Percentiles rank a stretch among this genome's conserved stretches.
phyloP scores from a whole-genome alignment of 805 yeast genomes.

The Komagataella kurtzmanii region DNA sequence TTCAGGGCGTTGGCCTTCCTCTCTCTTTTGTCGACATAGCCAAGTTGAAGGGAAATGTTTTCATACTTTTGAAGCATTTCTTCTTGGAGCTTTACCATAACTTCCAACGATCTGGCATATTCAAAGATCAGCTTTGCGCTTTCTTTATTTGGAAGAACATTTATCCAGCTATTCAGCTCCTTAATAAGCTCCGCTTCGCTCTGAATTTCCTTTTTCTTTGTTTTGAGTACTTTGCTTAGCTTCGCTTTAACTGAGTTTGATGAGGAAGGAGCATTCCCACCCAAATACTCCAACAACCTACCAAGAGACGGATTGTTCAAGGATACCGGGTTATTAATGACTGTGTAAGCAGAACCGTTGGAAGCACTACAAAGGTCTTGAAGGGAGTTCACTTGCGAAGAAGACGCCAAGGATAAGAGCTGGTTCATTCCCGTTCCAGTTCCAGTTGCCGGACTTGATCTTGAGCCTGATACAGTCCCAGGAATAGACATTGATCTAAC shows the following conservation, averaged over 20 bases:
- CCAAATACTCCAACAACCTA: conserved; percentile 1
- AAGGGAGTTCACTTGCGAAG: background rate
- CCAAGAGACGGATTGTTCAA: background rate
- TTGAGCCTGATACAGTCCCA: background rate
- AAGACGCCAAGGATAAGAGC: background rate
- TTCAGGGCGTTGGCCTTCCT: conserved; percentile 27
- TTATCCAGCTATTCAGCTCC: conserved; percentile 29
- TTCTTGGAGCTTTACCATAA: conserved; percentile 22
- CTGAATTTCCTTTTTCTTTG: conserved; percentile 22
- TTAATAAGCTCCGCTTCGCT: conserved; percentile 23
- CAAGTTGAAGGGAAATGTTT: conserved; percentile 26
- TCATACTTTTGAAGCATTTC: conserved; percentile 28
- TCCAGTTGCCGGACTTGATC: background rate
- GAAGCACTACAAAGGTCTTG: background rate
- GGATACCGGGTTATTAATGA: background rate
- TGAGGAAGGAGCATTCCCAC: conserved; percentile 7
- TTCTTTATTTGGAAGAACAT: conserved; percentile 23
- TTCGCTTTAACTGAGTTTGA: conserved; percentile 19
- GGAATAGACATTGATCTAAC: background rate
- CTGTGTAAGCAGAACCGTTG: background rate
- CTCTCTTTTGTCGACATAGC: conserved; percentile 36
- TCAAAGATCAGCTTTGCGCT: conserved; percentile 25
- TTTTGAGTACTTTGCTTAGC: conserved; percentile 22
- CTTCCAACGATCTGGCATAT: conserved; percentile 22
- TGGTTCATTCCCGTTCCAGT: background rate